These are phyloP conservation scores for Jimgerdemannia lactiflua DNA, from an alignment of 192 early-diverging fungal genomes.

Conservation along the genomic window DNA sequence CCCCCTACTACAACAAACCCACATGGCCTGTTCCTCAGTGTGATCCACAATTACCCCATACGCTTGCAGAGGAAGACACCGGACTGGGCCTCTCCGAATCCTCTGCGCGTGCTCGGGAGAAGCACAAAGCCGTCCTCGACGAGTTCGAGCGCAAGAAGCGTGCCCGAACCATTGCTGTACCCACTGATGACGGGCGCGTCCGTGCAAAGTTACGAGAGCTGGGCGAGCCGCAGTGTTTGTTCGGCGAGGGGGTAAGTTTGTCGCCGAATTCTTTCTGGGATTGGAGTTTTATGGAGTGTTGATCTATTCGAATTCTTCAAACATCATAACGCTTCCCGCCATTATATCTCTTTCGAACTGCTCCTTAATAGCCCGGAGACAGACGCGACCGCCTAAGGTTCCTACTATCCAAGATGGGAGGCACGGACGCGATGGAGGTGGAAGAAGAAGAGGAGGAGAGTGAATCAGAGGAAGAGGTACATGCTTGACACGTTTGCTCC, in stretches of 20 bases:
- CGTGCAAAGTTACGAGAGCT: conserved; percentile 68
- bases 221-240: conserved; percentile 86
- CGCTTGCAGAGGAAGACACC: too few species aligned
- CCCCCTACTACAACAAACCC: too few species aligned
- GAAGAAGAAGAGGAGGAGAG: conserved; percentile 56
- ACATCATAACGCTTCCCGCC: neutral
- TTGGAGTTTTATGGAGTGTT: neutral
- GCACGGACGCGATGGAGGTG: conserved; percentile 45
- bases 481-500: too few species aligned
- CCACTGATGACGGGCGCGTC: conserved; percentile 86
- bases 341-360: conserved; percentile 1
- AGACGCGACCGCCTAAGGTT: conserved; percentile 79
- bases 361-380: conserved; percentile 55
- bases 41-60: too few species aligned
- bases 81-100: conserved; percentile 40
- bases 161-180: conserved; percentile 79
- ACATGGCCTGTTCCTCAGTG: too few species aligned
- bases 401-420: conserved; percentile 58
- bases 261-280: neutral
- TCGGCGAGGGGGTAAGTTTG: conserved; percentile 84
- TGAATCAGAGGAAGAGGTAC: conserved; percentile 14
- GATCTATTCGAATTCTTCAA: neutral
- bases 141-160: conserved; percentile 76
- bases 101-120: conserved; percentile 42
- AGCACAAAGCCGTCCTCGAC: conserved; percentile 53